Base-by-base conservation (phyloP, 2,329 filamentous ascomycete species). In the Botryotinia convoluta region DNA sequence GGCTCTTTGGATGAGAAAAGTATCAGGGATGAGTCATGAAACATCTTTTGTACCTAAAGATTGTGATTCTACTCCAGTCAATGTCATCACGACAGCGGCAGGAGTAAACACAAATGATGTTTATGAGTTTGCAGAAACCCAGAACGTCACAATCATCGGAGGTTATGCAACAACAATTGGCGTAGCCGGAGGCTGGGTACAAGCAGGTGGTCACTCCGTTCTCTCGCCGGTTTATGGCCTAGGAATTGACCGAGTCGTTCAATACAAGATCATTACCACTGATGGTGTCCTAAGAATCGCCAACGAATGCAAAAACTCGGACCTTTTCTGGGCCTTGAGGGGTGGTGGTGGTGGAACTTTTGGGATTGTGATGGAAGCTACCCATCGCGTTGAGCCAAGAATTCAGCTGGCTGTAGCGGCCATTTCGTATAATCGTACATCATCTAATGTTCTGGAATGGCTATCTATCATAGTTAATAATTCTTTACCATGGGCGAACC, bases 171-270 rank as follows among this genome's bases (percentile, higher is more conserved):
- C 78, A 75, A 86, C 84, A 3, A 86, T 90, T 18, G 88, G 87
- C 37, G 82, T 87, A 61, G 81, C 82, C 10, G 86, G 86, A 39
- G 84, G 85, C 8, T 86, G 83, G 76, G 81, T 82, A 18, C 77
- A 84, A 59, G 87, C 86, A 20, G 88, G 86, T 61, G 88, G 88
- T 0, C 87, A 90, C 79, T 86, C 84, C 18, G 87, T 87, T 3
- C 77, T 90, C 71, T 84, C 84, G 18, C 83, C 83, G 71, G 78
- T 85, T 54, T 86, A 86, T 75, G 83, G 88, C 74, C 84, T 88
- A 79, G 86, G 82, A 72, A 82, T 84, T 10, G 86, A 88, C 77
- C 84, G 87, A 77, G 82, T 86, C 12, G 80, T 88, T 26, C 81
- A 83, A 44, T 81, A 86, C 74, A 82, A 88, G 72, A 82, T 87